Evolutionary conservation across 805 yeast species (phyloP).

Genomic region (Lachancea nothofagi): DNA sequence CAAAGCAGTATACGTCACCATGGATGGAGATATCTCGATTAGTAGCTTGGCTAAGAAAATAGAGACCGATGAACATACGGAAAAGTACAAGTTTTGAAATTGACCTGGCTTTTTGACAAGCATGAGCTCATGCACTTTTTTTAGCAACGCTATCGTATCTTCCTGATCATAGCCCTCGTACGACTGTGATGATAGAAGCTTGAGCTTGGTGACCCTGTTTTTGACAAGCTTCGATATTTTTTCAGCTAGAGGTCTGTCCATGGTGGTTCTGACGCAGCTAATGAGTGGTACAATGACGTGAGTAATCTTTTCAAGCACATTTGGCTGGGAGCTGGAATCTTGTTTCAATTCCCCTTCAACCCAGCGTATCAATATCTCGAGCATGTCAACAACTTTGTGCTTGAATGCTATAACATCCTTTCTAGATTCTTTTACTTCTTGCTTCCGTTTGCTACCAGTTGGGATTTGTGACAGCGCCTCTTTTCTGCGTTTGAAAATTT

Average conservation of each 20-base stretch:
- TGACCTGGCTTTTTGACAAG: constrained; percentile 33
- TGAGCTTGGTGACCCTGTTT: constrained; percentile 49
- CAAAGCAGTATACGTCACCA: constrained; percentile 40
- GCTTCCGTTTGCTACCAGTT: constrained; percentile 64
- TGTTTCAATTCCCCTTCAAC: constrained; percentile 24
- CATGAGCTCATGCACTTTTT: constrained; percentile 41
- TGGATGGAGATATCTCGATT: constrained; percentile 28
- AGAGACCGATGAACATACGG: constrained; percentile 50
- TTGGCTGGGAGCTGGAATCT: constrained; percentile 8
- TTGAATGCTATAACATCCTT: constrained; percentile 77
- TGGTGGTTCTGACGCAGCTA: constrained; percentile 56
- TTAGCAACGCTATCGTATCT: neutral
- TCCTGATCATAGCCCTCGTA: constrained; percentile 18
- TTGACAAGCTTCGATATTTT: constrained; percentile 72
- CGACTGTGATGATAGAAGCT: constrained; percentile 19
- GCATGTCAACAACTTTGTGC: constrained; percentile 66
- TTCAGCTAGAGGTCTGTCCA: constrained; percentile 63
- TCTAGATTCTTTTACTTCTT: constrained; percentile 72
- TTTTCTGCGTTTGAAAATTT: constrained; percentile 78
- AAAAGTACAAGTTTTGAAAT: constrained; percentile 38
- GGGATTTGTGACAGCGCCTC: constrained; percentile 50
- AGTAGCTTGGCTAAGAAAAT: constrained; percentile 56
- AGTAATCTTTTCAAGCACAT: constrained; percentile 34
- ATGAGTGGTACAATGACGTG: constrained; percentile 52
- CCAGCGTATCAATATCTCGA: constrained; percentile 56